These are phyloP conservation scores for Cupressus sempervirens DNA, from an alignment of 75 land plant genomes.

Conservation along the genomic window DNA sequence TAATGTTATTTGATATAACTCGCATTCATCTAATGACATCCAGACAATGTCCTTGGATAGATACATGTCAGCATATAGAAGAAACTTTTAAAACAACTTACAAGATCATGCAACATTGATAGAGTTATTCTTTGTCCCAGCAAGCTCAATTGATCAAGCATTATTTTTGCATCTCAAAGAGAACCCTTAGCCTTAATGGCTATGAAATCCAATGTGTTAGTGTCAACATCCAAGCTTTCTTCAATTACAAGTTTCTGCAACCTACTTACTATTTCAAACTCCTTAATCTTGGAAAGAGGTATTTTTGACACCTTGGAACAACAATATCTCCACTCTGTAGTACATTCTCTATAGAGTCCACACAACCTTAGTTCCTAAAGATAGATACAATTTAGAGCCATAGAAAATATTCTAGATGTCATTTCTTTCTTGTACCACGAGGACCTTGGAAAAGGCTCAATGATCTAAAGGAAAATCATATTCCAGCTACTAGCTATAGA, in stretches of 20 bases:
- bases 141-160: conserved; percentile 46
- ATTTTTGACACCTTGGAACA: conserved; percentile 46
- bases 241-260: conserved; percentile 24
- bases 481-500: too few species aligned
- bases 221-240: conserved; percentile 35
- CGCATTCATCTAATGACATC: not conserved
- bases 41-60: not conserved
- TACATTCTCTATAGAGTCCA: conserved; percentile 39
- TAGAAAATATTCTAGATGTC: conserved; percentile 45
- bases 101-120: conserved; percentile 38
- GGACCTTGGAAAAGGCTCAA: conserved; percentile 55
- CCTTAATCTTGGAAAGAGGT: conserved; percentile 37
- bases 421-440: conserved; percentile 56
- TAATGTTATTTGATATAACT: not conserved
- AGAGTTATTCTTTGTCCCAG: conserved; percentile 35
- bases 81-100: conserved; percentile 20
- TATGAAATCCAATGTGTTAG: conserved; percentile 32
- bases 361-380: conserved; percentile 23
- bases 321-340: conserved; percentile 23
- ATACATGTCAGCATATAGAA: not conserved
- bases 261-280: conserved; percentile 31
- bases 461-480: too few species aligned
- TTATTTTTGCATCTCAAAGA: conserved; percentile 46
- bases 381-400: conserved; percentile 37
- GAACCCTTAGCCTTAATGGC: conserved; percentile 44